phyloP scores from a whole-genome alignment of 768 basidiomycete species.

The Auricularia cornea region DNA sequence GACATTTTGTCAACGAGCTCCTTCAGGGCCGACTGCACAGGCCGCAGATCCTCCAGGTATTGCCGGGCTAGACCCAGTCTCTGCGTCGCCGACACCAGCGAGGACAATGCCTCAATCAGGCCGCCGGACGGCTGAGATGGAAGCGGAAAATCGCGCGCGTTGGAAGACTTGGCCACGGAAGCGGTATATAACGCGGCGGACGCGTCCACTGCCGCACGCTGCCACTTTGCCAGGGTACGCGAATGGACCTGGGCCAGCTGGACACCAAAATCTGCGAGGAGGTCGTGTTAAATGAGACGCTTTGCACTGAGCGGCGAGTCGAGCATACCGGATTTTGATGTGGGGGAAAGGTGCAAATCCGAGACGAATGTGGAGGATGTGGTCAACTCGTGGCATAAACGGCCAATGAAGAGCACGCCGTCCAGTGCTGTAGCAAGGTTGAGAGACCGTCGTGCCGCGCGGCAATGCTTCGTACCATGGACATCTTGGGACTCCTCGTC shows the following conservation, averaged over 20 bases:
- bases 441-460: not conserved
- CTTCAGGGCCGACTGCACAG: slow-evolving; percentile 18
- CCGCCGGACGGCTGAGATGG: slow-evolving; percentile 41
- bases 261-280: slow-evolving; percentile 40
- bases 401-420: slow-evolving; percentile 40
- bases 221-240: slow-evolving; percentile 47
- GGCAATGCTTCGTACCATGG: not conserved
- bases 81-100: slow-evolving; percentile 45
- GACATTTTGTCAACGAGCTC: slow-evolving; percentile 33
- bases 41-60: slow-evolving; percentile 7
- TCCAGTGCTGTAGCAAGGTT: slow-evolving; percentile 15
- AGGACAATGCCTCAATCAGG: slow-evolving; percentile 46
- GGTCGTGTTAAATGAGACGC: not conserved
- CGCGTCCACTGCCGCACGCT: slow-evolving; percentile 29
- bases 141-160: not conserved
- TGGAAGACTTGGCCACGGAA: not conserved
- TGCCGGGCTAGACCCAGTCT: slow-evolving; percentile 43
- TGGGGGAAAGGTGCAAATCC: not conserved
- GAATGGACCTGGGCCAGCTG: slow-evolving; percentile 35
- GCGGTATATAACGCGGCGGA: not conserved
- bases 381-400: slow-evolving; percentile 35
- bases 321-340: not conserved
- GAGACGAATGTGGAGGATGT: slow-evolving; percentile 9
- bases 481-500: not conserved
- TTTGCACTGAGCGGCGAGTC: not conserved